Percentiles rank a stretch among this genome's conserved stretches.
Conservation (phyloP, 176 grass and related monocot genomes). For the Elaeis guineensis region DNA sequence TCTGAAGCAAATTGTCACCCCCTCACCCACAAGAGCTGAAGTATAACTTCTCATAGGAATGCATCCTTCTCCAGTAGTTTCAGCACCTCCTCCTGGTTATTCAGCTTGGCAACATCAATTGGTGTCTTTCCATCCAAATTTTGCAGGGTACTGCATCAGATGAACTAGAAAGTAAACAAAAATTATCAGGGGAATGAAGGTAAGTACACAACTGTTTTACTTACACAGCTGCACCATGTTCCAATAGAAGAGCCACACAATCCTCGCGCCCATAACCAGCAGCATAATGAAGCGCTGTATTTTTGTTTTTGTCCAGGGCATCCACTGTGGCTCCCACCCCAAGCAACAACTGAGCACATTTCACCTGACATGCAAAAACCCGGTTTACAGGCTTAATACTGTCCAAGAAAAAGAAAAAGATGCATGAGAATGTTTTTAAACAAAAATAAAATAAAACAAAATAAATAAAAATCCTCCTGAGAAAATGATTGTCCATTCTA, state of each 20-base stretch:
- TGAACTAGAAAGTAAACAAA: background rate
- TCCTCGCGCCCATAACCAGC: constrained; percentile 84
- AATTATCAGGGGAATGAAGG: background rate
- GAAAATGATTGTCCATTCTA: too few species aligned
- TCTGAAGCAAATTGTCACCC: too few species aligned
- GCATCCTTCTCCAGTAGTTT: constrained; percentile 88
- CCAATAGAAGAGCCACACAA: constrained; percentile 62
- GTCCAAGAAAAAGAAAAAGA: background rate
- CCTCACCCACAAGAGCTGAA: background rate
- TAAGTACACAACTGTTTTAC: constrained; percentile 20
- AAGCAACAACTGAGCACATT: constrained; percentile 64
- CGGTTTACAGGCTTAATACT: constrained; percentile 3
- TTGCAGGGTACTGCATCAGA: constrained; percentile 46
- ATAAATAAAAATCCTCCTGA: background rate
- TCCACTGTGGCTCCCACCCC: constrained; percentile 53
- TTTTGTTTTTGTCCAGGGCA: constrained; percentile 86
- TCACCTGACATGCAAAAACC: constrained; percentile 30
- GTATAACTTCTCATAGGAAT: constrained; percentile 43
- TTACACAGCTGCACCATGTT: constrained; percentile 88
- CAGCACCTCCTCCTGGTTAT: constrained; percentile 69
- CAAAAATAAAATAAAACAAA: background rate
- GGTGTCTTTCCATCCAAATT: constrained; percentile 85
- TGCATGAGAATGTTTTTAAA: background rate
- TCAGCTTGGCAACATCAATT: constrained; percentile 74
- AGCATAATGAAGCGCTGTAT: constrained; percentile 76